A percentile compares a stretch with the other conserved stretches of the same genome.
Conservation (phyloP, 1,284 basidiomycete species). For the Trametes polyzona region DNA sequence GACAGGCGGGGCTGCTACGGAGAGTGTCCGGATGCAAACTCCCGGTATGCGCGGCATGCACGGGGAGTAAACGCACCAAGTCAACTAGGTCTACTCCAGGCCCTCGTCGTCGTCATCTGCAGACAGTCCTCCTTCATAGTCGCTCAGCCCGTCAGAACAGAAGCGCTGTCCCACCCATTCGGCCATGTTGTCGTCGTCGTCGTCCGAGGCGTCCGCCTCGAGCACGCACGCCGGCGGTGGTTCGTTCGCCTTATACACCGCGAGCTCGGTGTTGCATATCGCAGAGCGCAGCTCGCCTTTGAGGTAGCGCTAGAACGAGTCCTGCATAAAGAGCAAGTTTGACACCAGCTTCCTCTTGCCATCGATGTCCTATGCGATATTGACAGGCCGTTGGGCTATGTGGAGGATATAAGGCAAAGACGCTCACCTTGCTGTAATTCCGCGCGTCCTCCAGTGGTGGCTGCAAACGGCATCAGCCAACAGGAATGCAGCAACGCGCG, state of each 20-base stretch:
- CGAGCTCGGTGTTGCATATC: conserved; percentile 20
- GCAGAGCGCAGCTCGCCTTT: conserved; percentile 20
- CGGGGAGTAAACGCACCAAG: not conserved
- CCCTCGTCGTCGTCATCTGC: too few relatives aligned
- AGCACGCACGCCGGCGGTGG: not conserved
- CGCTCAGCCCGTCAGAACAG: not conserved
- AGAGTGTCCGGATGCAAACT: too few relatives aligned
- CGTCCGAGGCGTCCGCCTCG: conserved; percentile 3
- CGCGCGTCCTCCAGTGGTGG: conserved; percentile 14
- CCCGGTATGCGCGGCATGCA: too few relatives aligned
- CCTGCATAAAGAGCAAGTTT: conserved; percentile 1
- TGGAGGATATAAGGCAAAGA: not conserved
- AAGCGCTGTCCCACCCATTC: not conserved
- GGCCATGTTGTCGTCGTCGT: not conserved
- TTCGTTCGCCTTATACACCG: conserved; percentile 7
- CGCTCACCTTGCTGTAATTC: conserved; percentile 6
- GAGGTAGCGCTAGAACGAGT: conserved; percentile 19
- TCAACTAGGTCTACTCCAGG: too few relatives aligned
- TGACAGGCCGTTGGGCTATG: not conserved
- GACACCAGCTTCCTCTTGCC: conserved; percentile 17
- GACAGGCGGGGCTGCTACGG: too few relatives aligned
- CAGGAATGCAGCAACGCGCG: too few relatives aligned
- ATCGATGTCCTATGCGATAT: conserved; percentile 10
- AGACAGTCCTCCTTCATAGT: not conserved
- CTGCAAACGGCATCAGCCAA: not conserved